These are phyloP conservation scores for Ascocoryne sarcoides DNA, from an alignment of 2,329 filamentous ascomycete genomes.

Conservation along the genomic window DNA sequence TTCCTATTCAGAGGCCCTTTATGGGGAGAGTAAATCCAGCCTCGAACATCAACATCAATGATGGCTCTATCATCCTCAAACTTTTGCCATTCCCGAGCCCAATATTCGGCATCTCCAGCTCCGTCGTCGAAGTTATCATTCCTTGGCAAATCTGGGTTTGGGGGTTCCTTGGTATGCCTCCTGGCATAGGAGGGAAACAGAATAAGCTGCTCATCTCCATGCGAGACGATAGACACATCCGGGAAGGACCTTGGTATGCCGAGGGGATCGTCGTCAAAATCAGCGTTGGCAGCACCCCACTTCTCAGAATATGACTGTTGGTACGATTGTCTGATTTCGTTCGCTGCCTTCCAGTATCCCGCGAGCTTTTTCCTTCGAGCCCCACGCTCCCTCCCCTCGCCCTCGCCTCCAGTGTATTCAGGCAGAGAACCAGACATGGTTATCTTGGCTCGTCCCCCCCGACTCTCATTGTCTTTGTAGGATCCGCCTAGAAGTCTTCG, in stretches of 20 bases:
- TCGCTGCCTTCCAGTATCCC: conserved; percentile 61
- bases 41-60: conserved; percentile 88
- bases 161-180: conserved; percentile 25
- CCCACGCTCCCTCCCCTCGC: conserved; percentile 47
- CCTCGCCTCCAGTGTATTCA: conserved; percentile 24
- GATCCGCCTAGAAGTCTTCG: conserved; percentile 27
- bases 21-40: conserved; percentile 89
- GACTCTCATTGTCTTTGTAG: conserved; percentile 30
- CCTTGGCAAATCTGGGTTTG: conserved; percentile 22
- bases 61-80: conserved; percentile 76
- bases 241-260: conserved; percentile 71
- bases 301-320: conserved; percentile 41
- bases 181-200: conserved; percentile 91
- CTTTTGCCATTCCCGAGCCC: conserved; percentile 69
- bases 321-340: conserved; percentile 62
- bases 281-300: conserved; percentile 37
- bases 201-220: conserved; percentile 85
- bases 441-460: conserved; percentile 17
- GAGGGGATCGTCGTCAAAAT: conserved; percentile 35
- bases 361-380: conserved; percentile 71
- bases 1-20: conserved; percentile 76
- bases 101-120: conserved; percentile 61
- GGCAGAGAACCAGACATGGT: conserved; percentile 29
- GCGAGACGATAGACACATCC: conserved; percentile 69
- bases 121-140: conserved; percentile 30